These are phyloP conservation scores for Mortierella sp. DNA, from an alignment of 371 early-diverging fungal genomes.

Conservation along the genomic window DNA sequence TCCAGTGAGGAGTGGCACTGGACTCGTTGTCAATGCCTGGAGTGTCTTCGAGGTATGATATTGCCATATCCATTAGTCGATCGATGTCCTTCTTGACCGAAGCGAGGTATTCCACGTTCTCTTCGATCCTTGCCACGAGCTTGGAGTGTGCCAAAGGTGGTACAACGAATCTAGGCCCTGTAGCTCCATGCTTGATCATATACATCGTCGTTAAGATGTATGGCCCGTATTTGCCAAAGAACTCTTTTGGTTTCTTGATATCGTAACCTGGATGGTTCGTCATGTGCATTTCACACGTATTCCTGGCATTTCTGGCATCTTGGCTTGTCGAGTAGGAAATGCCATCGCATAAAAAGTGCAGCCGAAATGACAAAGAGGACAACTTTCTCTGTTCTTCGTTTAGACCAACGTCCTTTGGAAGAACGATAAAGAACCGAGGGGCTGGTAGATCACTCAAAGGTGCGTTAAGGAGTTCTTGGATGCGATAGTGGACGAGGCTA, in stretches of 20 bases:
- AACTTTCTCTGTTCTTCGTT: no score
- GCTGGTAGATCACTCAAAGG: no score
- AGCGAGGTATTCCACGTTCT: no score
- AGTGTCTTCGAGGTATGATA: not conserved
- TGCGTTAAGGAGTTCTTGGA: no score
- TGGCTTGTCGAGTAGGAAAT: not conserved
- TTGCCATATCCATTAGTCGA: not conserved
- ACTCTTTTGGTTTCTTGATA: not conserved
- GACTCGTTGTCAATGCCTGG: not conserved
- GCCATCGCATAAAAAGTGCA: not conserved
- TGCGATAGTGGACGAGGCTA: no score
- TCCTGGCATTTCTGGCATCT: no score
- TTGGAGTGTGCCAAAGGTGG: not conserved
- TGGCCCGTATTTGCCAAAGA: constrained; percentile 7
- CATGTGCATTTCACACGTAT: not conserved
- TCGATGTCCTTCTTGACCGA: not conserved
- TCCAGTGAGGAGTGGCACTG: not conserved
- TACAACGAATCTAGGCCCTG: not conserved
- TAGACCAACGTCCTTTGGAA: no score
- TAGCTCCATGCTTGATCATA: constrained; percentile 3
- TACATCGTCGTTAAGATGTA: constrained; percentile 1
- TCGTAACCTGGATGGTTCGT: constrained; percentile 12
- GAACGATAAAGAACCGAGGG: no score
- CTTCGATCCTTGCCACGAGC: constrained; percentile 1
- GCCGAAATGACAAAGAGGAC: no score